Evolutionary conservation across 1,284 basidiomycete species (phyloP).

Genomic region (Agaricales sp.): DNA sequence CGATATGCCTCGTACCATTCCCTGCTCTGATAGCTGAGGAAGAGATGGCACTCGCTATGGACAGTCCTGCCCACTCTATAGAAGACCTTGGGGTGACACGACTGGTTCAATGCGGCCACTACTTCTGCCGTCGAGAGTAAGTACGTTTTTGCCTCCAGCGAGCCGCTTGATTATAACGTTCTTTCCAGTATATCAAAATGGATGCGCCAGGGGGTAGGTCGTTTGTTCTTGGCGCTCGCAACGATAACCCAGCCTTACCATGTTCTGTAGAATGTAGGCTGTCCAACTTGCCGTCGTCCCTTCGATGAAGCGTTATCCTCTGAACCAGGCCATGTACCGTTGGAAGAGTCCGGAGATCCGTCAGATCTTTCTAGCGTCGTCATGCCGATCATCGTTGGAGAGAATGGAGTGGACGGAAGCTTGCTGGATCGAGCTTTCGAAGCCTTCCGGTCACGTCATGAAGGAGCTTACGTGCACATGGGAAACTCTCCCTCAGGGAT

Average conservation of each 20-base stretch:
- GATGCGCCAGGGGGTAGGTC: slow-evolving; percentile 46
- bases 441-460: no score
- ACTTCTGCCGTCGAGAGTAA: slow-evolving; percentile 70
- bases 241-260: slow-evolving; percentile 3
- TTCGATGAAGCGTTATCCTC: slow-evolving; percentile 25
- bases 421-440: no score
- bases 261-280: slow-evolving; percentile 42
- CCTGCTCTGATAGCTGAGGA: slow-evolving; percentile 59
- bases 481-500: not conserved
- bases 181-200: slow-evolving; percentile 47
- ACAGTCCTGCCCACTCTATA: slow-evolving; percentile 59
- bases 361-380: no score
- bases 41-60: slow-evolving; percentile 59
- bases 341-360: no score
- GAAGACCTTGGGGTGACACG: slow-evolving; percentile 60
- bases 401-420: no score
- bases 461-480: no score
- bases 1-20: slow-evolving; percentile 61
- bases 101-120: slow-evolving; percentile 53
- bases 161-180: slow-evolving; percentile 2
- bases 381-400: no score
- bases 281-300: slow-evolving; percentile 48
- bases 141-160: slow-evolving; percentile 9
- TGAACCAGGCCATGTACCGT: no score
- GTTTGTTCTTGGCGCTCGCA: not conserved